A percentile compares a stretch with the other conserved stretches of the same genome.
Conservation (phyloP, 2,329 filamentous ascomycete species). For the Arthrobotrys musiformis region DNA sequence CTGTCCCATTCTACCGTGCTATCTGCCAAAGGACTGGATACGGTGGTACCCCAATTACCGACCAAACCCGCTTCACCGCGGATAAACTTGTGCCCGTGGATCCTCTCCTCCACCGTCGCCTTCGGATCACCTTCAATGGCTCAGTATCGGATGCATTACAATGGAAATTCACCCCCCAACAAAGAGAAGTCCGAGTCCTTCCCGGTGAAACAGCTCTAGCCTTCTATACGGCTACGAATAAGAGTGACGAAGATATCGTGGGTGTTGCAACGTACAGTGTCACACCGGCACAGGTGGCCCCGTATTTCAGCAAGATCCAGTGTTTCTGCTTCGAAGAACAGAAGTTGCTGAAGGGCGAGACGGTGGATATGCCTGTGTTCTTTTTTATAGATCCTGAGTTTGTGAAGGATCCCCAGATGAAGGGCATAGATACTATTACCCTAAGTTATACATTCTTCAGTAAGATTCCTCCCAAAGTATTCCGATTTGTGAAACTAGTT, state of each 20-base stretch:
- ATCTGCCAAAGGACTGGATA: conserved; percentile 68
- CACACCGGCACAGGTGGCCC: conserved; percentile 92
- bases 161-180: conserved; percentile 97
- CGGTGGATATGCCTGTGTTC: conserved; percentile 99
- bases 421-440: conserved; percentile 91
- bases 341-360: conserved; percentile 91
- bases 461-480: conserved; percentile 66
- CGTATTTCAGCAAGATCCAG: conserved; percentile 99
- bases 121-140: conserved; percentile 95
- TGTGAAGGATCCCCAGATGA: conserved; percentile 90
- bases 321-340: conserved; percentile 99
- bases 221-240: conserved; percentile 97
- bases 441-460: conserved; percentile 98
- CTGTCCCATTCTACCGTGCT: conserved; percentile 85
- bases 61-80: conserved; percentile 74
- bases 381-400: conserved; percentile 99
- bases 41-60: conserved; percentile 66
- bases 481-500: neutral
- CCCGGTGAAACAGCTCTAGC: conserved; percentile 96
- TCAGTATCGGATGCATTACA: conserved; percentile 94
- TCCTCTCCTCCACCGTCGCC: conserved; percentile 69
- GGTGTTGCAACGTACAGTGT: conserved; percentile 98
- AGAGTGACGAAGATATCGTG: conserved; percentile 89
- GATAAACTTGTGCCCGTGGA: conserved; percentile 79
- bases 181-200: conserved; percentile 92